Conservation (phyloP, 805 yeast species). For the Candida michaelii region DNA sequence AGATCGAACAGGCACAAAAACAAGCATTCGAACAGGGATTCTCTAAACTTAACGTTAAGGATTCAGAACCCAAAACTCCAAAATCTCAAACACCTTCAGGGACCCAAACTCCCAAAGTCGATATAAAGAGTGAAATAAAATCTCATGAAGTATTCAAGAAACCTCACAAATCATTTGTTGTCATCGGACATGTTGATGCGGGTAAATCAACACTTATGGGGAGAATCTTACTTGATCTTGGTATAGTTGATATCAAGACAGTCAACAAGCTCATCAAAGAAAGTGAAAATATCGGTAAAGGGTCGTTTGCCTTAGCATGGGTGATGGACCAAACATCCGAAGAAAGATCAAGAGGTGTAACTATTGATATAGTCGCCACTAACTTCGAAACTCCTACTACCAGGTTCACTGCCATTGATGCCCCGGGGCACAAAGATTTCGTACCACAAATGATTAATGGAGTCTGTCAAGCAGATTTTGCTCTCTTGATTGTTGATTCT, state of each 20-base stretch:
- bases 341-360: constrained; percentile 74
- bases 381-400: constrained; percentile 56
- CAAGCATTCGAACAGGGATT: constrained; percentile 36
- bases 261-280: constrained; percentile 64
- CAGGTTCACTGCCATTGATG: constrained; percentile 71
- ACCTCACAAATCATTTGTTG: constrained; percentile 69
- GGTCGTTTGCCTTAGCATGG: constrained; percentile 84
- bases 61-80: too few relatives aligned
- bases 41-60: constrained; percentile 25
- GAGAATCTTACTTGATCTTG: constrained; percentile 62
- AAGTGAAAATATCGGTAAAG: constrained; percentile 66
- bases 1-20: constrained; percentile 58
- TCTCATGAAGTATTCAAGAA: constrained; percentile 34
- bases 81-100: too few relatives aligned
- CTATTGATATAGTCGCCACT: constrained; percentile 74
- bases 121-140: constrained; percentile 40
- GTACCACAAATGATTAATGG: constrained; percentile 88
- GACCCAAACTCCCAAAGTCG: constrained; percentile 36
- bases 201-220: constrained; percentile 85
- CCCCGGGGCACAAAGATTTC: constrained; percentile 82
- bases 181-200: constrained; percentile 84
- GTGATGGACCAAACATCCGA: constrained; percentile 78
- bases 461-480: constrained; percentile 74
- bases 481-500: constrained; percentile 69
- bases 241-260: constrained; percentile 64